These are phyloP conservation scores for Coemansia sp. DNA, from an alignment of 192 early-diverging fungal genomes.

Conservation along the genomic window DNA sequence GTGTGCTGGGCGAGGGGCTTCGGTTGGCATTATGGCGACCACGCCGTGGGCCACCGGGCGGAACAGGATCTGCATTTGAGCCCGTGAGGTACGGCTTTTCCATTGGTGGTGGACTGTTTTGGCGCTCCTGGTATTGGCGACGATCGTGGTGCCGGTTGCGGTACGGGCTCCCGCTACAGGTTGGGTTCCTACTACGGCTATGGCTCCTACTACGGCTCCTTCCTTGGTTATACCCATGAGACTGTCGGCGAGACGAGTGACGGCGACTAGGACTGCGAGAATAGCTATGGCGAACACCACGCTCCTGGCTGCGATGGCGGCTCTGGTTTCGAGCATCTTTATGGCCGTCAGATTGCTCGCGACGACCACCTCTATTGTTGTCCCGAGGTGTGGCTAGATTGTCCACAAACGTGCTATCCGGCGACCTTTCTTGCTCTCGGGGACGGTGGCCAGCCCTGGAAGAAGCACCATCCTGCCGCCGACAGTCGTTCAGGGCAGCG, in stretches of 20 bases:
- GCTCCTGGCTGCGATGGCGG: neutral
- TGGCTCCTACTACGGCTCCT: neutral
- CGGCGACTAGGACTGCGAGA: neutral
- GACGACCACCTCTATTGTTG: neutral
- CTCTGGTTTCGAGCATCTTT: neutral
- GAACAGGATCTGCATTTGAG: slow-evolving; percentile 3
- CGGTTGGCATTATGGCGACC: slow-evolving; percentile 1
- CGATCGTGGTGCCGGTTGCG: neutral
- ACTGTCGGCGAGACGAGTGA: neutral
- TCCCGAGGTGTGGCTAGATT: neutral
- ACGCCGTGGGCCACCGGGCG: neutral
- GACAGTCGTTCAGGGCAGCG: neutral
- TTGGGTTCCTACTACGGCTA: neutral
- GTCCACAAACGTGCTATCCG: neutral
- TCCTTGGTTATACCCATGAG: neutral
- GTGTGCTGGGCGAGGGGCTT: neutral
- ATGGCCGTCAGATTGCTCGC: neutral
- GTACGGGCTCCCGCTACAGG: neutral
- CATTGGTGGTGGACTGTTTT: neutral
- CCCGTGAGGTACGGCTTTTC: neutral
- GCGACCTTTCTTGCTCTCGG: neutral
- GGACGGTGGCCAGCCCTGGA: neutral
- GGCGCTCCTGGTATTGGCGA: neutral
- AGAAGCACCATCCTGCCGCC: neutral
- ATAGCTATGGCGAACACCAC: neutral